Evolutionary conservation across 2,329 filamentous ascomycete species (phyloP), one percentile per base, ranked within the genome.

Genomic region (Ophiognomonia clavigignenti-juglandacearum): DNA sequence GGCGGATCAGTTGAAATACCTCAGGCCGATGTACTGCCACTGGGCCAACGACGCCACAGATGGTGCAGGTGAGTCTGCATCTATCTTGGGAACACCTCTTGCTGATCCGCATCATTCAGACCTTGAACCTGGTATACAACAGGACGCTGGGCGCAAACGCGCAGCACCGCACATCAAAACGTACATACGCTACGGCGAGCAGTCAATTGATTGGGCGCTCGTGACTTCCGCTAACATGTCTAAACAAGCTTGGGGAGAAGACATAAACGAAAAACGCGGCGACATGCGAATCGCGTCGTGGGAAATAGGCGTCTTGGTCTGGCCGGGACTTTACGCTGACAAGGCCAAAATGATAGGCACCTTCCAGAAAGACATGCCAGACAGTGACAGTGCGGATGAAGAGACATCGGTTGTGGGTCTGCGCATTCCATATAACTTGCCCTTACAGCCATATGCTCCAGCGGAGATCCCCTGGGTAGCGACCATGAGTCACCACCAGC

Each of bases 81-180:
- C n/a, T n/a, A n/a, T n/a, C n/a, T n/a, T n/a, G n/a, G n/a, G 4
- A 6, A 7, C 7, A 31, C 19, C 11, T 14, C 13, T 10, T 4
- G 20, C 34, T 45, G 34, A 45, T 26, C 37, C 5, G 4, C 14
- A 22, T 9, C 14, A 14, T 18, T 6, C 13, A 32, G 38, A 6
- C 13, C 6, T 45, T 18, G 16, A 50, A 5, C 51, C 58, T 14
- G 51, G 55, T 1, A 22, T 35, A 2, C 42, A 62, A 2, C 60
- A 59, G 6, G 72, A 85, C 51, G 77, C 79, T 8, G 82, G 83
- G 2, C 73, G 86, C 45, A 72, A 78, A 39, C 74, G 80, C 24
- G 89, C 88, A 16, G 88, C 88, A 1, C 90, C 90, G 0, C 90
- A 96, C 56, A 86, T 95, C 61, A 96, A 96, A 63, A 95, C 89